phyloP scores from a whole-genome alignment of 371 early-diverging fungal species.

The Rhizopus arrhizus region DNA sequence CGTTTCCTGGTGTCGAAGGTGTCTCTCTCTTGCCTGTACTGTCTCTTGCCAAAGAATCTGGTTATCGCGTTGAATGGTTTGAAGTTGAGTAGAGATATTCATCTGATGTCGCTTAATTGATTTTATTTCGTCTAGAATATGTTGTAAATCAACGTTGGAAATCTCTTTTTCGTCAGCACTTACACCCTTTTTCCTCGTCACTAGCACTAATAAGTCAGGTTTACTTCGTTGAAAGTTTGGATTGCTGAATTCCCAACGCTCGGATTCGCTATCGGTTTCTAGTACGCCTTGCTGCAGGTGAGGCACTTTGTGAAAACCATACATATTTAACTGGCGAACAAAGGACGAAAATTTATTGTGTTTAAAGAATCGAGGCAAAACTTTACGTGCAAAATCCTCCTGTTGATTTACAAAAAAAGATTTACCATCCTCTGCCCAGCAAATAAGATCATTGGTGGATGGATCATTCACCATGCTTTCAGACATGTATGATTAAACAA shows the following conservation, averaged over 20 bases:
- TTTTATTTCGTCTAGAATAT: constrained; percentile 79
- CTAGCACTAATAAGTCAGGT: constrained; percentile 55
- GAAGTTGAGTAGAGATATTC: constrained; percentile 82
- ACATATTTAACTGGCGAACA: constrained; percentile 95
- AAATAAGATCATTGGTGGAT: constrained; percentile 68
- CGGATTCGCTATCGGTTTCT: constrained; percentile 61
- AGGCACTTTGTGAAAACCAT: constrained; percentile 84
- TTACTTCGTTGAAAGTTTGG: constrained; percentile 60
- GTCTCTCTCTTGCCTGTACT: constrained; percentile 69
- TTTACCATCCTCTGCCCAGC: constrained; percentile 77
- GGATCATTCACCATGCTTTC: constrained; percentile 74
- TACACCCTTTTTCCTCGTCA: constrained; percentile 53
- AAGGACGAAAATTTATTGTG: constrained; percentile 93
- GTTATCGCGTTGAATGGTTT: constrained; percentile 85
- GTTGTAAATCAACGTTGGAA: constrained; percentile 54
- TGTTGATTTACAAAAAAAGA: constrained; percentile 71
- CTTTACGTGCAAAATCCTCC: constrained; percentile 82
- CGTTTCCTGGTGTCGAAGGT: constrained; percentile 85
- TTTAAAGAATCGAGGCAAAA: constrained; percentile 88
- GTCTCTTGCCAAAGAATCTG: constrained; percentile 88
- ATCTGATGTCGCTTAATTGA: constrained; percentile 88
- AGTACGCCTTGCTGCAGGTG: constrained; percentile 79
- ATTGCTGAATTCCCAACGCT: constrained; percentile 62
- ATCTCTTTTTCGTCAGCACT: constrained; percentile 52
- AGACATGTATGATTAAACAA: not conserved